Base-by-base conservation (phyloP, 441 rosid species). In the Euphorbia celastroides region DNA sequence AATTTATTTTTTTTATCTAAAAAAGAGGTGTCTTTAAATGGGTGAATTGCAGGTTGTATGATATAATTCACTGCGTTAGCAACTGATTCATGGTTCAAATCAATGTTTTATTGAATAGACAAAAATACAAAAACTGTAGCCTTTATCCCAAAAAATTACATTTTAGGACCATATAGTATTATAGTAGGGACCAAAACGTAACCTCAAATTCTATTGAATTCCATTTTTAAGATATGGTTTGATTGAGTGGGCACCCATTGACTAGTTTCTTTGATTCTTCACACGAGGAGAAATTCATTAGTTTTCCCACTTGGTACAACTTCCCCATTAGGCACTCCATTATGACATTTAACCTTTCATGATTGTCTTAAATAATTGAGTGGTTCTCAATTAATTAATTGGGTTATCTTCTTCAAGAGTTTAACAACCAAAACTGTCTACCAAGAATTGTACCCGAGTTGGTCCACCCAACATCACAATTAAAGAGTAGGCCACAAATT, bases 271-370 rank as follows among this genome's bases (percentile, higher is more conserved):
- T 62, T 30, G 58, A 61, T 72, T 54, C 71, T 55, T 60, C 32
- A 42, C 71, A 31, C 59, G 68, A 55, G 62, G 68, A 44, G 38
- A 22, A 60, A 44, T 55, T 16, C 8, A 46, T n/a, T 7, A 32
- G 27, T 62, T 32, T 36, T 55, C 26, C 50, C 31, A 44, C 48
- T n/a, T 25, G 31, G 57, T 16, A 25, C 26, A 57, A 7, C 50
- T 57, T n/a, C 8, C 20, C 23, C 55, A 64, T 74, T 67, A 22
- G 52, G n/a, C 48, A 65, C 66, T 44, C 69, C 27, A 67, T 56
- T 27, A 41, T 46, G 76, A 75, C 76, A 69, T 52, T 20, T 42
- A 12, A 66, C 70, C 72, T 58, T 32, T 51, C 10, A 7, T 38
- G 54, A 42, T 28, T 32, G 16, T 50, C 66, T 7, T 32, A 27